Percentiles rank a stretch among this genome's conserved stretches.
Conservation (phyloP, 2,329 filamentous ascomycete species). For the Pyrenophora teres region DNA sequence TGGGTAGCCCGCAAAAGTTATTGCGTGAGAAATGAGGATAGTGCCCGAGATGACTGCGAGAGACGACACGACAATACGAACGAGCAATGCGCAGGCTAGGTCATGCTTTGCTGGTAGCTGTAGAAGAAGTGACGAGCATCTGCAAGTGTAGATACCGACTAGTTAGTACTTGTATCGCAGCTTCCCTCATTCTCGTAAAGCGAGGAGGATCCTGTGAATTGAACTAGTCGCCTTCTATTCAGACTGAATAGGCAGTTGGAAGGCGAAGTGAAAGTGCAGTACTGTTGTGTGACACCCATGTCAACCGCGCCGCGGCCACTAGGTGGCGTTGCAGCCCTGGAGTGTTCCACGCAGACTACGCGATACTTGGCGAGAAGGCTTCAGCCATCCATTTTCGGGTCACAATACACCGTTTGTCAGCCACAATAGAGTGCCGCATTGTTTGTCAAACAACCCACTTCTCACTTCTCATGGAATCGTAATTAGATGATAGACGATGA, state of each 20-base stretch:
- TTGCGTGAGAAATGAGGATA: slow-evolving; percentile 22
- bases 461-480: too few relatives aligned
- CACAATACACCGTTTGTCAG: background rate
- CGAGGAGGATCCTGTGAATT: background rate
- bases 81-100: background rate
- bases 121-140: background rate
- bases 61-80: background rate
- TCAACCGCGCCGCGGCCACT: background rate
- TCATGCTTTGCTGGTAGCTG: background rate
- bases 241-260: slow-evolving; percentile 2
- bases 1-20: slow-evolving; percentile 10
- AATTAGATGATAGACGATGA: background rate
- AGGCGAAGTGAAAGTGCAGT: background rate
- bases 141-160: background rate
- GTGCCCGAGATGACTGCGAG: slow-evolving; percentile 2
- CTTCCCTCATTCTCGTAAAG: background rate
- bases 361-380: background rate
- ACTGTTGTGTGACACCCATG: background rate
- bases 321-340: background rate
- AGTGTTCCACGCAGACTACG: background rate
- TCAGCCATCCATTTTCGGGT: background rate
- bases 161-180: slow-evolving; percentile 3
- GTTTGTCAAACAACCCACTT: too few relatives aligned
- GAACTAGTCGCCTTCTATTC: too few relatives aligned
- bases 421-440: slow-evolving; percentile 2